Evolutionary conservation across 2,329 filamentous ascomycete species (phyloP), one percentile per base, ranked within the genome.

Genomic region (Gaeumannomyces sp.): DNA sequence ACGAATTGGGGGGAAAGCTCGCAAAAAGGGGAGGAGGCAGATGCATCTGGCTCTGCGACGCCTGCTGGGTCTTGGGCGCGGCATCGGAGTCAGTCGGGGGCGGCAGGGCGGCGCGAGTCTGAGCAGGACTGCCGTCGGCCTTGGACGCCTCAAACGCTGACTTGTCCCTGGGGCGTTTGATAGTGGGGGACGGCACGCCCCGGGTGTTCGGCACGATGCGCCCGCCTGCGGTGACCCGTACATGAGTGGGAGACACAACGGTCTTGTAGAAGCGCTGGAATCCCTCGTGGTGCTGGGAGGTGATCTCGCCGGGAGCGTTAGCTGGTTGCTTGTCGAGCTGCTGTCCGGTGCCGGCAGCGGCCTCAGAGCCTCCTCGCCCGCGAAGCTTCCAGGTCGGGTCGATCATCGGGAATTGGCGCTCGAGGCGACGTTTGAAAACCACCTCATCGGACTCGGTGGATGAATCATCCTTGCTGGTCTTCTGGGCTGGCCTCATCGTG

Each of bases 181-280:
- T 71, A 4, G 81, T 81, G 3, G 83, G 83, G 11, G 85, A 86
- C 6, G 77, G 76, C 2, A 81, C 77, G 16, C 77, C 80, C 59
- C 85, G 80, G 45, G 81, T 87, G 70, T 89, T 89, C 61, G 86
- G 86, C 1, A 89, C 87, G 69, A 89, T 89, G 53, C 85, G 81
- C 58, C 87, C 87, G 65, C 87, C 86, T 66, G 87, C 87, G 27
- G 87, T 89, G 62, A 89, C 87, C 22, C 87, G 83, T 67, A 89
- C 82, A 72, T 89, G 85, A 19, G 85, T 87, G 10, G 87, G 87
- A 45, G 87, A 89, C 5, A 85, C 81, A n/a, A 89, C 87, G 14
- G 86, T 85, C 71, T 87, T 86, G 76, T 86, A 89, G 71, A 89
- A 89, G 63, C 83, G 80, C 72, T 87, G 83, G 69, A 89, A 89